Conservation (phyloP, 345 rosid genomes). For the Hypericum perforatum region DNA sequence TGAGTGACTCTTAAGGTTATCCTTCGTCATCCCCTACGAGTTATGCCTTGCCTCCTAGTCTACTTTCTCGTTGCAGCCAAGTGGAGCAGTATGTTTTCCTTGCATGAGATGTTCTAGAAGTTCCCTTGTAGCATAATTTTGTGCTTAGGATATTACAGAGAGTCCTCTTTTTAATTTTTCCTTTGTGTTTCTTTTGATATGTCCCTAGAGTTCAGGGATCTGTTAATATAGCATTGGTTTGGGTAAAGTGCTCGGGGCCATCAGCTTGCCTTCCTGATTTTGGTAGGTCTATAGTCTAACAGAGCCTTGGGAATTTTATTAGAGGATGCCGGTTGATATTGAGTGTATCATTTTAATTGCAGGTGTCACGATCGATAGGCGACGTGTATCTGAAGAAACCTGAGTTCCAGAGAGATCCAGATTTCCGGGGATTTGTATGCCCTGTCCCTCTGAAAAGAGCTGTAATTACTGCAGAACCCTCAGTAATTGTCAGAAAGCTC, state of each 20-base stretch:
- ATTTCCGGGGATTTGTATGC: constrained; percentile 64
- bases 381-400: constrained; percentile 93
- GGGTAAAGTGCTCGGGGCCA: background rate
- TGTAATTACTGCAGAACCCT: constrained; percentile 86
- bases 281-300: too few species aligned
- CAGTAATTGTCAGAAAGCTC: constrained; percentile 60
- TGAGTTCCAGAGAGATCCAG: constrained; percentile 68
- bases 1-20: constrained; percentile 12
- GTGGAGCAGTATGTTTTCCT: constrained; percentile 17
- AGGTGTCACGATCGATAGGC: constrained; percentile 98
- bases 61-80: constrained; percentile 21
- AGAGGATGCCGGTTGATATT: constrained; percentile 7
- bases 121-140: constrained; percentile 12
- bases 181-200: background rate
- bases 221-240: background rate
- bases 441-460: constrained; percentile 72
- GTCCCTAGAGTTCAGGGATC: background rate
- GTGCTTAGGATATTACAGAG: constrained; percentile 11
- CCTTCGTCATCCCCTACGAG: constrained; percentile 35
- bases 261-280: too few species aligned
- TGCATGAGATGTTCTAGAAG: constrained; percentile 27
- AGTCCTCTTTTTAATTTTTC: constrained; percentile 1
- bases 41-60: constrained; percentile 33
- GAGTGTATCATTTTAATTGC: constrained; percentile 11
- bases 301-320: background rate